phyloP scores from a whole-genome alignment of 2,329 filamentous ascomycete genomes.

The Scedosporium minutisporum region DNA sequence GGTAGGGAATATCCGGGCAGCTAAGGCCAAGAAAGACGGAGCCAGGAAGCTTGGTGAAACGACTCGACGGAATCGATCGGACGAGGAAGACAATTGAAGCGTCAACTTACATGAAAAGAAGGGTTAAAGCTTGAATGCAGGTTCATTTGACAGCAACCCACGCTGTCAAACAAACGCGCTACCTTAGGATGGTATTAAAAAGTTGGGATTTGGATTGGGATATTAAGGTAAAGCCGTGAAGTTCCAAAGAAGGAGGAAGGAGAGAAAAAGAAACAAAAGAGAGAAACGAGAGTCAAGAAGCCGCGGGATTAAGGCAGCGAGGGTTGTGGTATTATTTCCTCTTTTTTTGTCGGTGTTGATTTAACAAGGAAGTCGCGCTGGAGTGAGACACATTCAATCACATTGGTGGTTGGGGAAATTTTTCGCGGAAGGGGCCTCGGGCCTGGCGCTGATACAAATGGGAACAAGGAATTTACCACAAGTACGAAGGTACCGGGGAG shows the following conservation, averaged over 20 bases:
- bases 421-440: background rate
- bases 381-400: background rate
- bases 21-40: background rate
- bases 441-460: background rate
- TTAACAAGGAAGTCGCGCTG: background rate
- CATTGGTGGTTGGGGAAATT: background rate
- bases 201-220: constrained; percentile 6
- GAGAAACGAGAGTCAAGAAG: constrained; percentile 9
- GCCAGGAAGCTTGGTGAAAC: background rate
- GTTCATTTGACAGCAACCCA: constrained; percentile 89
- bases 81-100: constrained; percentile 2
- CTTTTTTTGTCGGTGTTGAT: background rate
- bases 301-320: constrained; percentile 12
- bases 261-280: constrained; percentile 3
- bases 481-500: background rate
- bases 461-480: background rate
- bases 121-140: constrained; percentile 62
- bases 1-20: background rate
- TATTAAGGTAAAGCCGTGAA: constrained; percentile 11
- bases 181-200: constrained; percentile 12
- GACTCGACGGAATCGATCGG: constrained; percentile 3
- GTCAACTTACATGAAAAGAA: constrained; percentile 51
- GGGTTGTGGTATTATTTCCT: background rate
- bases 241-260: constrained; percentile 13
- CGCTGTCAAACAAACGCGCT: constrained; percentile 91